Evolutionary conservation across 78 protist species (phyloP), one percentile per base, ranked within the genome.

Genomic region (Mastigamoeba balamuthi): DNA sequence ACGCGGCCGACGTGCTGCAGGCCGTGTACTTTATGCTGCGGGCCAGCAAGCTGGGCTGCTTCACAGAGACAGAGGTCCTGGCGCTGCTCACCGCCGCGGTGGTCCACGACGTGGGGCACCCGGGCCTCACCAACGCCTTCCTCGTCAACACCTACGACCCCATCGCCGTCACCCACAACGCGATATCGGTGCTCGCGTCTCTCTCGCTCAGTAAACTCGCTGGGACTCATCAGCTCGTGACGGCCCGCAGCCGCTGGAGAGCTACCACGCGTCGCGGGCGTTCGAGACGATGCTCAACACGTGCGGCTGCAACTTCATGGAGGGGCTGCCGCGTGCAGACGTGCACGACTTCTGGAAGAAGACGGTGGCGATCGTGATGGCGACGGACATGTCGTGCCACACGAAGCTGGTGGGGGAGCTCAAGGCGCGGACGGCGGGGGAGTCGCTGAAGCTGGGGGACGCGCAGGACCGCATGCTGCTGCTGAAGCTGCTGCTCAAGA

Each of bases 111-210:
- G 25, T 67, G 27, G 37, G 25, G 23, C 72, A 67, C 40, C 27
- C 38, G 3, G 72, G 72, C 6, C 40, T 67, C 43, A 67, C 6
- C 72, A 67, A 67, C 10, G 72, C 72, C 6, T 67, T 67, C 40
- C 74, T 58, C 42, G 80, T 75, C 65, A 75, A 75, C 41, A 42
- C 71, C 23, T 36, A 75, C 69, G 30, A 75, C 4, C 80, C 80
- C 6, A 2, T 78, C 5, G 82, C 82, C 27, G 63, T 78, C 10
- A 1, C 9, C 27, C 69, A 78, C 69, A 78, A 78, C 64, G 75
- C 74, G 40, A 52, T 63, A 3, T 27, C 69, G 4, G 82, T 66
- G 42, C 30, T 78, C 33, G 82, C 74, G 73, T 69, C 64, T 38
- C 68, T n/a, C n/a, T n/a, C n/a, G n/a, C n/a, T n/a, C n/a, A n/a